Evolutionary conservation across 345 rosid genomes (phyloP).

Genomic region (Toxicodendron radicans): DNA sequence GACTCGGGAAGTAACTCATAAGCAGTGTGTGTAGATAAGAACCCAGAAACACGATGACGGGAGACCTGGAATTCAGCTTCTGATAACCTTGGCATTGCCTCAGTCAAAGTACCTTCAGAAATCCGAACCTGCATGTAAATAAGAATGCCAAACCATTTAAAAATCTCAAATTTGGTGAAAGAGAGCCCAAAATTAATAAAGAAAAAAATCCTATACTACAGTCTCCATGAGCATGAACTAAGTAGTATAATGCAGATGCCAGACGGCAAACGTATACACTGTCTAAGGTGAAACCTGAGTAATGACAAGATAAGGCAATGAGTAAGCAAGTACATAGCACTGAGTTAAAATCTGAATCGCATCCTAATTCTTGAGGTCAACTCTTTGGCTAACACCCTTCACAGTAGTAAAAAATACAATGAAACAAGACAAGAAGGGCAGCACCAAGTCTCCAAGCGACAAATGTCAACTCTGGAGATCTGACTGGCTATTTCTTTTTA

Average conservation of each 20-base stretch:
- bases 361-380: background rate
- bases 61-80: conserved; percentile 47
- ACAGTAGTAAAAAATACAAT: background rate
- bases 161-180: background rate
- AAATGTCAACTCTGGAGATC: background rate
- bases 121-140: conserved; percentile 38
- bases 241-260: conserved; percentile 8
- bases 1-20: conserved; percentile 81
- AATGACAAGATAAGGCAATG: background rate
- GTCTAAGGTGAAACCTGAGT: background rate
- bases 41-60: conserved; percentile 46
- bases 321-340: background rate
- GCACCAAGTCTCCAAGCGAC: background rate
- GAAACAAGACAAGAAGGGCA: background rate
- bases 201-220: background rate
- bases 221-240: background rate
- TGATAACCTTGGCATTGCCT: conserved; percentile 33
- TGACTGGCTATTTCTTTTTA: too few species aligned
- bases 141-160: background rate
- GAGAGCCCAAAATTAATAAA: background rate
- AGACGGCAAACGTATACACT: background rate
- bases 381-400: background rate
- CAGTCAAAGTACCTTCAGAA: conserved; percentile 37
- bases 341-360: background rate
- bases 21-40: conserved; percentile 56